Evolutionary conservation across 75 land plant genomes (phyloP).

Genomic region (Cunninghamia lanceolata): DNA sequence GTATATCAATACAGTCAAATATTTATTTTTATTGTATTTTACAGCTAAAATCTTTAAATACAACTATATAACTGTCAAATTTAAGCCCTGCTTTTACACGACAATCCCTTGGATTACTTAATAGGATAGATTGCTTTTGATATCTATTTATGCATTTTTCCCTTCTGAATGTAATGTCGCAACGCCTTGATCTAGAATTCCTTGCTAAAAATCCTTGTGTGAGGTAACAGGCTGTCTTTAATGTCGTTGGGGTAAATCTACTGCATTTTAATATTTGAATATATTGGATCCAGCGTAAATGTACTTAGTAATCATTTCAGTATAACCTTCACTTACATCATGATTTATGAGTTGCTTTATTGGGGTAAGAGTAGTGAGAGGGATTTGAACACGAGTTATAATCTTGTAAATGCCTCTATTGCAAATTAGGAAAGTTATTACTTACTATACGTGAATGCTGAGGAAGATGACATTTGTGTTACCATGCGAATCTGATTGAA

Average conservation of each 20-base stretch:
- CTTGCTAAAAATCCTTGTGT: neutral
- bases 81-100: no score
- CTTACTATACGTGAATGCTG: no score
- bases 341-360: neutral
- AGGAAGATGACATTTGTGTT: no score
- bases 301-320: neutral
- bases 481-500: no score
- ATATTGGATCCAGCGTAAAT: neutral
- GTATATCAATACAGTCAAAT: no score
- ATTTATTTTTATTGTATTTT: no score
- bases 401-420: neutral
- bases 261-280: neutral
- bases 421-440: no score
- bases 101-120: neutral
- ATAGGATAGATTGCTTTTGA: neutral
- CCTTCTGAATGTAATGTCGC: neutral
- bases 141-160: neutral
- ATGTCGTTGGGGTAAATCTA: neutral
- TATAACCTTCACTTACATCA: neutral
- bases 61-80: no score
- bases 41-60: no score
- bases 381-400: neutral
- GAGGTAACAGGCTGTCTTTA: neutral
- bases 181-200: neutral
- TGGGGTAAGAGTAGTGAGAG: neutral